phyloP scores from a whole-genome alignment of 129 eudicot genomes.

The Heracleum sosnowskyi region DNA sequence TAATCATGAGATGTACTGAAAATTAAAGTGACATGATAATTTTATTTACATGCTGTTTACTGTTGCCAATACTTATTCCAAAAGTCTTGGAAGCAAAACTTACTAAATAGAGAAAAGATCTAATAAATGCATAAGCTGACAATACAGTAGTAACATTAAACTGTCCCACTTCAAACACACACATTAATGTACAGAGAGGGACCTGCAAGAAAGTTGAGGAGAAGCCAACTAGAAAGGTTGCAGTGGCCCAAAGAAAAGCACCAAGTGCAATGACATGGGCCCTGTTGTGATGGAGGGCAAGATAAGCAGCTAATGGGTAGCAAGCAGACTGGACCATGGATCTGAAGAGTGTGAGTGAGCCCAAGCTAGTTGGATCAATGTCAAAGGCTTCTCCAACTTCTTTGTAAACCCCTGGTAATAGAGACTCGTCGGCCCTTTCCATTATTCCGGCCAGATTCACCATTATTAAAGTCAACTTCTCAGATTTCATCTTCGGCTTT shows the following conservation, averaged over 20 bases:
- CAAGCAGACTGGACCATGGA: constrained; percentile 13
- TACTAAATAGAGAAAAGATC: neutral
- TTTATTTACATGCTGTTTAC: neutral
- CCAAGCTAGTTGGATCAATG: constrained; percentile 15
- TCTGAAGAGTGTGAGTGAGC: constrained; percentile 9
- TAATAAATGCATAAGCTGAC: neutral
- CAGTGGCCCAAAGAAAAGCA: constrained; percentile 7
- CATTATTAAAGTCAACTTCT: constrained; percentile 2
- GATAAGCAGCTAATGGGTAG: constrained; percentile 19
- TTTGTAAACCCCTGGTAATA: constrained; percentile 7
- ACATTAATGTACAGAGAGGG: neutral
- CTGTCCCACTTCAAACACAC: neutral
- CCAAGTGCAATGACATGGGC: constrained; percentile 3
- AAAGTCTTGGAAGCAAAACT: neutral
- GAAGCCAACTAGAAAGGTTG: neutral
- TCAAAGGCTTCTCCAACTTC: constrained; percentile 16
- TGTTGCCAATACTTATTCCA: neutral
- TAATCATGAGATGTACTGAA: neutral
- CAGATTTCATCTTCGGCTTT: neutral
- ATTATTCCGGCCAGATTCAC: constrained; percentile 15
- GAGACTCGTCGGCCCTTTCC: constrained; percentile 10
- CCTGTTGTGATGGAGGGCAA: constrained; percentile 7
- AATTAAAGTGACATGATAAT: neutral
- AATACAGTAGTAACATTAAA: neutral
- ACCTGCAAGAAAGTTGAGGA: neutral